phyloP scores from a whole-genome alignment of 805 yeast genomes.

The Yamadazyma insecticola region DNA sequence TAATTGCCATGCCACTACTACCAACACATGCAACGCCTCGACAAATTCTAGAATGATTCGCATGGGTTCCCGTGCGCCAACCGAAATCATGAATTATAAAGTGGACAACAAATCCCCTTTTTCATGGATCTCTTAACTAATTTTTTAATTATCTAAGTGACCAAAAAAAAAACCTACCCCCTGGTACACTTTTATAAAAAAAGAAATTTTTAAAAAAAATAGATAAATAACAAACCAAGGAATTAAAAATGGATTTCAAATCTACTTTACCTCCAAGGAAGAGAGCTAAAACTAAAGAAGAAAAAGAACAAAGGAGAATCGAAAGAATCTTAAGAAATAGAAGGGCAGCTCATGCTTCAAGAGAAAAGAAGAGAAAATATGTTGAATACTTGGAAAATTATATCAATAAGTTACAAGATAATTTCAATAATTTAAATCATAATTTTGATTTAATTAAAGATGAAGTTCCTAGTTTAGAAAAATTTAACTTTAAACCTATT shows the following conservation, averaged over 20 bases:
- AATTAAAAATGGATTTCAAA: constrained; percentile 19
- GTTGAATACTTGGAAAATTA: constrained; percentile 76
- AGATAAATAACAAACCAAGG: no score
- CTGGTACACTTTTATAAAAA: no score
- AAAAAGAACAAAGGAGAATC: constrained; percentile 92
- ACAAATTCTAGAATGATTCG: no score
- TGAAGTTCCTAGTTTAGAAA: background rate
- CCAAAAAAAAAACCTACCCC: no score
- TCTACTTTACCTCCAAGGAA: constrained; percentile 84
- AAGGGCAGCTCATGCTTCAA: constrained; percentile 95
- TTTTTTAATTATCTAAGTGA: no score
- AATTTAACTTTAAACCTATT: constrained; percentile 3
- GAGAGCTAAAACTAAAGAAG: constrained; percentile 94
- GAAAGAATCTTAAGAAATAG: constrained; percentile 91
- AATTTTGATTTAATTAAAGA: constrained; percentile 14
- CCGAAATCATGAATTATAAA: no score
- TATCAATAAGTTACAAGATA: constrained; percentile 40
- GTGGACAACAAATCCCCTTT: no score
- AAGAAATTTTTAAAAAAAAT: no score
- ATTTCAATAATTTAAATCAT: constrained; percentile 18
- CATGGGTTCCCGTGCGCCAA: no score
- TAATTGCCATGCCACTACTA: no score
- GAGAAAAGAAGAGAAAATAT: constrained; percentile 93
- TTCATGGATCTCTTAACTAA: no score
- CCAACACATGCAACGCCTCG: no score